Percentiles rank a stretch among this genome's conserved stretches.
Conservation (phyloP, 2,329 filamentous ascomycete species). For the Pseudogymnoascus verrucosus region DNA sequence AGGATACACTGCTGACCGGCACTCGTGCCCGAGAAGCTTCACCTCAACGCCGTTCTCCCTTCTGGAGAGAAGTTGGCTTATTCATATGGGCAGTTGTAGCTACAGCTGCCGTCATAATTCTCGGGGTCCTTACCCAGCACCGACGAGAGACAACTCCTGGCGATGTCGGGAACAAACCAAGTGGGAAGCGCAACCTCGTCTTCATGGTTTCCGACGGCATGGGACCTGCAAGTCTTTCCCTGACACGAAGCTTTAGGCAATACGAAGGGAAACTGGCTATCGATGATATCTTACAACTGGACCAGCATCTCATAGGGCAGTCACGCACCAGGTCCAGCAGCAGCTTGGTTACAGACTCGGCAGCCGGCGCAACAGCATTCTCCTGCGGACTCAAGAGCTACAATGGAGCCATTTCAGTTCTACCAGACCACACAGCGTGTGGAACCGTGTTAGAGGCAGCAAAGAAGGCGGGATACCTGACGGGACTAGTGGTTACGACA, state of each 20-base stretch:
- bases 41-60: constrained; percentile 37
- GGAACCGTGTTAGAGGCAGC: constrained; percentile 91
- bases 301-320: constrained; percentile 83
- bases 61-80: constrained; percentile 66
- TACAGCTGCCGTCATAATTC: constrained; percentile 67
- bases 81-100: constrained; percentile 79
- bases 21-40: constrained; percentile 18
- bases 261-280: constrained; percentile 63
- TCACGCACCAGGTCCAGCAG: constrained; percentile 78
- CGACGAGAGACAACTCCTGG: constrained; percentile 37
- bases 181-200: constrained; percentile 80
- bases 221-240: constrained; percentile 81
- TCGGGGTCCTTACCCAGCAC: constrained; percentile 74
- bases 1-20: constrained; percentile 30
- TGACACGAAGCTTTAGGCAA: constrained; percentile 84
- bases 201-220: constrained; percentile 99
- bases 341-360: constrained; percentile 87
- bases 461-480: constrained; percentile 83
- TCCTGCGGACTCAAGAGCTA: constrained; percentile 90
- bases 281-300: constrained; percentile 69
- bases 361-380: constrained; percentile 95
- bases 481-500: constrained; percentile 90
- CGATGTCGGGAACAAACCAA: constrained; percentile 29
- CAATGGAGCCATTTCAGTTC: constrained; percentile 87
- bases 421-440: constrained; percentile 78